Percentiles rank a stretch among this genome's conserved stretches.
phyloP scores from a whole-genome alignment of 345 rosid genomes.

The Moricandia moricandioides region DNA sequence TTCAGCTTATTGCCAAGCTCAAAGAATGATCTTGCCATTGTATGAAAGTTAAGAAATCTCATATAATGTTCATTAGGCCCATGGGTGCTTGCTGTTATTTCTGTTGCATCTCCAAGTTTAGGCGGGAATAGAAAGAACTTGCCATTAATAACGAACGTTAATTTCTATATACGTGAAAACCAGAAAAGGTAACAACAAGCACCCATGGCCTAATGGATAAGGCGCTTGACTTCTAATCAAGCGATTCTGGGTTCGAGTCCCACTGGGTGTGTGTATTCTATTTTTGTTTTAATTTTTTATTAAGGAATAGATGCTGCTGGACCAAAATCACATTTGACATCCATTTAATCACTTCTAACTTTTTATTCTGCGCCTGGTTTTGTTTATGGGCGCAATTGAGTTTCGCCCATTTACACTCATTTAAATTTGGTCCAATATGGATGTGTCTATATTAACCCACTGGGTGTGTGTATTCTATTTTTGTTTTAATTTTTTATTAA shows the following conservation, averaged over 20 bases:
- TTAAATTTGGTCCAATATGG: too few species aligned
- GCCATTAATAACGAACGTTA: not conserved
- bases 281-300: too few species aligned
- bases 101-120: not conserved
- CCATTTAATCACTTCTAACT: too few species aligned
- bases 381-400: too few species aligned
- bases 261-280: slow-evolving; percentile 25
- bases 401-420: too few species aligned
- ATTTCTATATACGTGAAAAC: too few species aligned
- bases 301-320: too few species aligned
- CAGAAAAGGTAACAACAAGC: not conserved
- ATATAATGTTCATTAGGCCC: not conserved
- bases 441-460: too few species aligned
- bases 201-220: slow-evolving; percentile 44
- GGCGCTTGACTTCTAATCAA: slow-evolving; percentile 42
- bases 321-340: too few species aligned
- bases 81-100: not conserved
- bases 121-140: not conserved
- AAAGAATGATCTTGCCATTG: slow-evolving; percentile 9
- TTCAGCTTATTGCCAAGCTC: slow-evolving; percentile 35
- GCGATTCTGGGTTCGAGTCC: slow-evolving; percentile 40
- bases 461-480: too few species aligned
- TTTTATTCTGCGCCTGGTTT: too few species aligned
- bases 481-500: too few species aligned
- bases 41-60: not conserved